Percentiles rank a stretch among this genome's conserved stretches.
phyloP scores from a whole-genome alignment of 202 grass and related monocot species.

The Schoenoplectus tabernaemontani region DNA sequence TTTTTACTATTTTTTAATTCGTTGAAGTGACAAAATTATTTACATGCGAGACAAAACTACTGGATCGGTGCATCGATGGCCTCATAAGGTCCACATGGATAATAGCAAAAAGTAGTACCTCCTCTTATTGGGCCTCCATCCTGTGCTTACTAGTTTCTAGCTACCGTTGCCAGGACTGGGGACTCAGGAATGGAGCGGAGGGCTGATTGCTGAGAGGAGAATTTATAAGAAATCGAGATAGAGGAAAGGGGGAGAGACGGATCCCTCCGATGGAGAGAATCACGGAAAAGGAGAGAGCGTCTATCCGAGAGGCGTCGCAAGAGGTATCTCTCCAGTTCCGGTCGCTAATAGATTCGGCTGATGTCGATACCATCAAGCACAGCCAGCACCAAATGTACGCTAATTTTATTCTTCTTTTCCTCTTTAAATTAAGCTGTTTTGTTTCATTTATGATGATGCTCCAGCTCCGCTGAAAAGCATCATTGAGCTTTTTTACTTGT shows the following conservation, averaged over 20 bases:
- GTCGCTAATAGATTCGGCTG: conserved; percentile 20
- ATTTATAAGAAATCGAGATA: neutral
- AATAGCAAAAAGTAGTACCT: no score
- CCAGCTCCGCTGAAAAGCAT: neutral
- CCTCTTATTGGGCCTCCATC: neutral
- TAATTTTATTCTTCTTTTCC: neutral
- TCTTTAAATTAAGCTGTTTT: conserved; percentile 3
- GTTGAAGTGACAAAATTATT: no score
- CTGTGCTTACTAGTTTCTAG: neutral
- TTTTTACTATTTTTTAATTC: no score
- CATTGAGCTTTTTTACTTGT: neutral
- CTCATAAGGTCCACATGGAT: neutral
- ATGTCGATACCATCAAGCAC: conserved; percentile 32
- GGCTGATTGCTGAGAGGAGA: neutral
- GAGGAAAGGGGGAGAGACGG: neutral
- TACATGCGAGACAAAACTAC: no score
- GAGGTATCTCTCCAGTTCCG: conserved; percentile 26
- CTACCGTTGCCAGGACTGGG: neutral
- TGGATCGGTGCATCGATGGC: no score
- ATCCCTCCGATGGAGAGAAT: neutral
- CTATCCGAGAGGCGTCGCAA: conserved; percentile 17
- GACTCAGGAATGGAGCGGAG: neutral
- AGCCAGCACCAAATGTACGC: conserved; percentile 32
- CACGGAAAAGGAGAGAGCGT: conserved; percentile 5
- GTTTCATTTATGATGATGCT: neutral